Evolutionary conservation across 208 protist species (phyloP).

Genomic region (Leishmania turanica): DNA sequence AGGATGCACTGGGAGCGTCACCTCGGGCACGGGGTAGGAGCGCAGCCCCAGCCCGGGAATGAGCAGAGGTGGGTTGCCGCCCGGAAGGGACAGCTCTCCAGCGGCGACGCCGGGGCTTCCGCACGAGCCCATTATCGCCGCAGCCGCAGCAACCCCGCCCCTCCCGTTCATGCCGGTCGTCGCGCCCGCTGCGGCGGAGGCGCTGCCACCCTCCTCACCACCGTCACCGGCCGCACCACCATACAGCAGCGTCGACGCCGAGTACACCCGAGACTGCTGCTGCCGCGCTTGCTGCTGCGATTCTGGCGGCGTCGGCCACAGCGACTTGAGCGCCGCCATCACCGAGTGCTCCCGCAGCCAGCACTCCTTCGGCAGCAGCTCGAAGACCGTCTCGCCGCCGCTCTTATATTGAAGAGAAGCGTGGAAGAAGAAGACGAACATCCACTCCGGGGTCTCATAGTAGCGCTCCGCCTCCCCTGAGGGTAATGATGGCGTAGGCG

Average conservation of each 20-base stretch:
- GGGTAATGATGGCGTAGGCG: not conserved
- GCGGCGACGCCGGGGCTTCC: too few relatives aligned
- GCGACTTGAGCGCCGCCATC: slow-evolving; percentile 7
- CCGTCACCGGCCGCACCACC: not conserved
- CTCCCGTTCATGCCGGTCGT: not conserved
- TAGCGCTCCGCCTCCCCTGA: slow-evolving; percentile 28
- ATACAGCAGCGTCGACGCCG: not conserved
- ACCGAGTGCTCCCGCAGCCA: slow-evolving; percentile 45
- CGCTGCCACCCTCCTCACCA: slow-evolving; percentile 15
- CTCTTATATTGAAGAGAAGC: slow-evolving; percentile 37
- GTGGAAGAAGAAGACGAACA: slow-evolving; percentile 72
- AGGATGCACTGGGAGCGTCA: slow-evolving; percentile 38
- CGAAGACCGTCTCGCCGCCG: slow-evolving; percentile 48
- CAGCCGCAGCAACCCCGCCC: not conserved
- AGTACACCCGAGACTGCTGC: not conserved
- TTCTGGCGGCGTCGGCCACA: not conserved
- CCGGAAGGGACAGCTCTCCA: not conserved
- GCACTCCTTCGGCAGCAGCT: slow-evolving; percentile 70
- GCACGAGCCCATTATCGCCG: not conserved
- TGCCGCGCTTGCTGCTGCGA: not conserved
- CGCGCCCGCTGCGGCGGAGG: slow-evolving; percentile 1
- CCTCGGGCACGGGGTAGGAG: slow-evolving; percentile 26
- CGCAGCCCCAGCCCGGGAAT: slow-evolving; percentile 53
- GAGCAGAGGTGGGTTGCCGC: slow-evolving; percentile 20
- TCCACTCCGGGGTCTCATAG: slow-evolving; percentile 81